Percentiles rank a stretch among this genome's conserved stretches.
phyloP scores from a whole-genome alignment of 2,329 filamentous ascomycete species.

The Zalaria sp. region DNA sequence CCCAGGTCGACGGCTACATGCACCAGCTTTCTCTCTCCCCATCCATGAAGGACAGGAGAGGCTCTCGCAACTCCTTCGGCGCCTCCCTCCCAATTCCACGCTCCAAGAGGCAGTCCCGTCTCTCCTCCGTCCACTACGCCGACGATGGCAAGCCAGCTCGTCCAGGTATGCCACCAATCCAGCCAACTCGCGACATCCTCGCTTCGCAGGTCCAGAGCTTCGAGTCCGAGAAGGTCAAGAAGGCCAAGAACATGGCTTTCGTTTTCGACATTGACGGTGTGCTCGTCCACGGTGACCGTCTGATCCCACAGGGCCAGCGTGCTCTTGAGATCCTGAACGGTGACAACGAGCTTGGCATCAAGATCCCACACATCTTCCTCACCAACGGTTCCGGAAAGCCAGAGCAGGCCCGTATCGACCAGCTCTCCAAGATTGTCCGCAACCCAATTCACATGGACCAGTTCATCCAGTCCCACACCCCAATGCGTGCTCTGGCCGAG shows the following conservation, averaged over 20 bases:
- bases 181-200: constrained; percentile 52
- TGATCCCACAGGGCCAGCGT: constrained; percentile 53
- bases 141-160: constrained; percentile 30
- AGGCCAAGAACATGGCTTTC: constrained; percentile 69
- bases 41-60: constrained; percentile 52
- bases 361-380: constrained; percentile 61
- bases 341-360: constrained; percentile 64
- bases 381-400: constrained; percentile 64
- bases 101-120: constrained; percentile 53
- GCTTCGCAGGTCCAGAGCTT: constrained; percentile 58
- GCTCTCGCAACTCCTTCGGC: constrained; percentile 64
- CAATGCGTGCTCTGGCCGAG: constrained; percentile 61
- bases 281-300: constrained; percentile 55
- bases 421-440: constrained; percentile 52
- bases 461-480: constrained; percentile 66
- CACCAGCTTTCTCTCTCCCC: constrained; percentile 56
- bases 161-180: constrained; percentile 44
- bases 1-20: constrained; percentile 56
- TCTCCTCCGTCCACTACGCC: constrained; percentile 45
- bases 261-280: constrained; percentile 70
- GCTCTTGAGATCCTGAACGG: constrained; percentile 59
- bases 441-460: constrained; percentile 54
- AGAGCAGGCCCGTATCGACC: constrained; percentile 48
- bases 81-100: constrained; percentile 58
- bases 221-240: constrained; percentile 48